Percentiles rank a stretch among this genome's conserved stretches.
Evolutionary conservation across 768 basidiomycete genomes (phyloP).

Genomic region (Hydnum rufescens): DNA sequence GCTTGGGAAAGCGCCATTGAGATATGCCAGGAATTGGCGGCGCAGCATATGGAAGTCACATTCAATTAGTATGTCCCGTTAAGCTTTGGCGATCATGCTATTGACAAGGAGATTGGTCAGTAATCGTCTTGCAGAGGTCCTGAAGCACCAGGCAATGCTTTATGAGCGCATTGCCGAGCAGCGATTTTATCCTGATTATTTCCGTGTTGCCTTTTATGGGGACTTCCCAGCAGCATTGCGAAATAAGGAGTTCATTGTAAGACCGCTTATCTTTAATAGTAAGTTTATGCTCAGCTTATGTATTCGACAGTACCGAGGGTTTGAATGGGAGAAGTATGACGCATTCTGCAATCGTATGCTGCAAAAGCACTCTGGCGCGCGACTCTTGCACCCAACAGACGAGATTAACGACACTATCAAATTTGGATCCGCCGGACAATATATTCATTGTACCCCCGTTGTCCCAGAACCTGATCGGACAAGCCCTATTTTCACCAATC

Average conservation of each 20-base stretch:
- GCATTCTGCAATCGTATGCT: conserved; percentile 83
- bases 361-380: conserved; percentile 73
- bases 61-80: conserved; percentile 59
- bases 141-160: conserved; percentile 71
- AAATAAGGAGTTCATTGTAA: conserved; percentile 78
- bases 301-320: conserved; percentile 75
- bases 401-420: conserved; percentile 69
- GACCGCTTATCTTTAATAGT: conserved; percentile 13
- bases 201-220: conserved; percentile 84
- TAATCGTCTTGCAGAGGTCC: conserved; percentile 62
- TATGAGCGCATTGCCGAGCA: conserved; percentile 70
- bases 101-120: too few relatives aligned
- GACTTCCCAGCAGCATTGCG: conserved; percentile 71
- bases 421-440: conserved; percentile 57
- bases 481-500: conserved; percentile 62
- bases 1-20: conserved; percentile 94
- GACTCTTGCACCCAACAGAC: conserved; percentile 47
- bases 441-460: conserved; percentile 77
- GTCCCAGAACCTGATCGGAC: conserved; percentile 66
- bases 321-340: conserved; percentile 85
- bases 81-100: too few relatives aligned
- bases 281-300: neutral
- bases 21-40: conserved; percentile 78
- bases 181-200: conserved; percentile 82
- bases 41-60: conserved; percentile 72